Evolutionary conservation across 2,329 filamentous ascomycete species (phyloP).

Genomic region (Trichoderma endophyticum): DNA sequence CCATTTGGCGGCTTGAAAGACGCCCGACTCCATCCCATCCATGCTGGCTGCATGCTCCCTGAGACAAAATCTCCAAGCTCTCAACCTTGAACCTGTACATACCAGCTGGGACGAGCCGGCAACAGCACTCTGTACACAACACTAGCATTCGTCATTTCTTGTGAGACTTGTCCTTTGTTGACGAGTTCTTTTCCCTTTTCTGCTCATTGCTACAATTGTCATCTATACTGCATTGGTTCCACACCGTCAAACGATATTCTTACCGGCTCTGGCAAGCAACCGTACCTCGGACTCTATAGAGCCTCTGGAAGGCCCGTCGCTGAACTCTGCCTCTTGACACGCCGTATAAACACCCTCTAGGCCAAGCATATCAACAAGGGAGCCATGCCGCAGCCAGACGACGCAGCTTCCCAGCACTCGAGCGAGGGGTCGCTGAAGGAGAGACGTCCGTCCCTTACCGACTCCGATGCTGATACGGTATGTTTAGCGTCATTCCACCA

Average conservation of each 20-base stretch:
- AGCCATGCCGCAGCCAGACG: slow-evolving; percentile 36
- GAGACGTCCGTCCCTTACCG: slow-evolving; percentile 31
- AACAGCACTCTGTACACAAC: slow-evolving; percentile 5
- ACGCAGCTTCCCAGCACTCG: slow-evolving; percentile 25
- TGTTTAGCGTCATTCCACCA: slow-evolving; percentile 22
- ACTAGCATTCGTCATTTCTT: slow-evolving; percentile 8
- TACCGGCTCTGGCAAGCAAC: background rate
- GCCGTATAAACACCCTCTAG: background rate
- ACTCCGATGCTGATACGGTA: slow-evolving; percentile 31
- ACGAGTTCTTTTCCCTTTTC: background rate
- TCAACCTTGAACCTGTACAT: slow-evolving; percentile 16
- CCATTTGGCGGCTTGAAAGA: slow-evolving; percentile 12
- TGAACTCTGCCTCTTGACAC: slow-evolving; percentile 8
- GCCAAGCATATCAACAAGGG: slow-evolving; percentile 17
- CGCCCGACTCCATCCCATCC: background rate
- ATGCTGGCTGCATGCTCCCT: slow-evolving; percentile 12
- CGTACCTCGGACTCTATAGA: background rate
- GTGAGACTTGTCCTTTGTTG: background rate
- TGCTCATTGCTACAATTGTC: slow-evolving; percentile 10
- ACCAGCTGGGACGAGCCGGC: slow-evolving; percentile 8
- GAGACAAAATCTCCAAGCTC: slow-evolving; percentile 18
- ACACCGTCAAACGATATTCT: slow-evolving; percentile 5
- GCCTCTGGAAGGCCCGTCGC: slow-evolving; percentile 15
- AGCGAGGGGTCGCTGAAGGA: slow-evolving; percentile 24
- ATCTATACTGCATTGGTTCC: slow-evolving; percentile 15